phyloP scores from a whole-genome alignment of 495 filamentous ascomycete species.

The Tuber magnatum region DNA sequence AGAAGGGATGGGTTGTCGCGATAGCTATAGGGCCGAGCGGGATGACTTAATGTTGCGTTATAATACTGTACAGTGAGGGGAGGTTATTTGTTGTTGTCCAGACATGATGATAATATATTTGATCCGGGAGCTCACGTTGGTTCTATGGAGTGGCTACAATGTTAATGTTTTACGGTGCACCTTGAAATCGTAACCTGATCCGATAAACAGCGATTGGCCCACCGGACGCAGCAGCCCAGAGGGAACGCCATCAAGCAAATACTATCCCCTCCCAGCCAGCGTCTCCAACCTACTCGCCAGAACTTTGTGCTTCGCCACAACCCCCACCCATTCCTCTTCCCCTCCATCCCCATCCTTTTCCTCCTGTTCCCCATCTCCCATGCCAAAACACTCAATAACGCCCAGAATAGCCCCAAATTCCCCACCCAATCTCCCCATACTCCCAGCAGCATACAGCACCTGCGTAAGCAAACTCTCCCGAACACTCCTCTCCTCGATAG shows the following conservation, averaged over 20 bases:
- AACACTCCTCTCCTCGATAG: conserved; percentile 68
- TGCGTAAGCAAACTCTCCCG: conserved; percentile 86
- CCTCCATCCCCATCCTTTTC: conserved; percentile 40
- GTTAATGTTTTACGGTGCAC: neutral
- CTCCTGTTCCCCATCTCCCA: conserved; percentile 51
- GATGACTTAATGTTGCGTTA: neutral
- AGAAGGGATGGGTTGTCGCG: neutral
- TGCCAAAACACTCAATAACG: conserved; percentile 48
- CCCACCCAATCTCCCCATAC: conserved; percentile 80
- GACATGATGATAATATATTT: neutral
- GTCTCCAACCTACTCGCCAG: conserved; percentile 81
- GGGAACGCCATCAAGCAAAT: neutral
- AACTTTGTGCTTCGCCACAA: conserved; percentile 81
- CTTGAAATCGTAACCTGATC: neutral
- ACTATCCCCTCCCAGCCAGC: conserved; percentile 53
- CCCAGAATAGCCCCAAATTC: conserved; percentile 89
- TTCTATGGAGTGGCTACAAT: neutral
- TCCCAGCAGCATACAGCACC: conserved; percentile 90
- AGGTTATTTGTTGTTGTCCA: neutral
- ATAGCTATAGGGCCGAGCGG: neutral
- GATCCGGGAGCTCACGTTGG: neutral
- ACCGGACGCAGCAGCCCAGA: neutral
- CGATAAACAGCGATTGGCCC: neutral
- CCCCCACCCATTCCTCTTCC: conserved; percentile 74
- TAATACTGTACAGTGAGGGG: neutral